phyloP scores from a whole-genome alignment of 768 basidiomycete genomes.

The Agaricus blazei region DNA sequence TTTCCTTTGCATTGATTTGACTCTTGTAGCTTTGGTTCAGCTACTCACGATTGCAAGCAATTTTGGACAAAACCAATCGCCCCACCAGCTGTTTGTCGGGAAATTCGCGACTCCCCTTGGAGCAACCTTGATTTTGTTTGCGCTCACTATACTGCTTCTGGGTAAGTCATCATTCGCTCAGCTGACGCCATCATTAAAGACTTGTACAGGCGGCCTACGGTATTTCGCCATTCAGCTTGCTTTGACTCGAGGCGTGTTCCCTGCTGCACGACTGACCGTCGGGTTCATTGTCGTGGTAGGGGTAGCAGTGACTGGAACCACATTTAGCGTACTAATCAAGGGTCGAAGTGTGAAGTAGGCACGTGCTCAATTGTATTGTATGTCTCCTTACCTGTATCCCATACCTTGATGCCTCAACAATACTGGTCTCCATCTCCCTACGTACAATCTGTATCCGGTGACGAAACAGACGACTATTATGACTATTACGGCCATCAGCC shows the following conservation, averaged over 20 bases:
- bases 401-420: too few relatives aligned
- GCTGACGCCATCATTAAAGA: not conserved
- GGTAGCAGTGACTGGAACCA: not conserved
- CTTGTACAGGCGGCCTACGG: conserved; percentile 8
- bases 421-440: too few relatives aligned
- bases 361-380: not conserved
- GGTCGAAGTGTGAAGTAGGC: not conserved
- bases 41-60: conserved; percentile 13
- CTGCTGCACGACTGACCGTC: conserved; percentile 8
- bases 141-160: conserved; percentile 5
- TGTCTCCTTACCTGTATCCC: not conserved
- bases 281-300: not conserved
- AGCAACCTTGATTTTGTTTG: conserved; percentile 7
- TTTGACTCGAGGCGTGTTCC: conserved; percentile 6
- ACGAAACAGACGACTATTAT: too few relatives aligned
- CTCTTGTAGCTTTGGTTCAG: conserved; percentile 12
- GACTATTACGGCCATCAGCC: too few relatives aligned
- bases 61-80: not conserved
- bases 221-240: conserved; percentile 13
- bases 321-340: not conserved
- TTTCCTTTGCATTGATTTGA: not conserved
- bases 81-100: not conserved
- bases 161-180: conserved; percentile 1
- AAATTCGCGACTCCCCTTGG: conserved; percentile 13
- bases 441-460: too few relatives aligned